These are phyloP conservation scores for Spencermartinsiella ligniputridi DNA, from an alignment of 1,139 yeast genomes.

Conservation along the genomic window DNA sequence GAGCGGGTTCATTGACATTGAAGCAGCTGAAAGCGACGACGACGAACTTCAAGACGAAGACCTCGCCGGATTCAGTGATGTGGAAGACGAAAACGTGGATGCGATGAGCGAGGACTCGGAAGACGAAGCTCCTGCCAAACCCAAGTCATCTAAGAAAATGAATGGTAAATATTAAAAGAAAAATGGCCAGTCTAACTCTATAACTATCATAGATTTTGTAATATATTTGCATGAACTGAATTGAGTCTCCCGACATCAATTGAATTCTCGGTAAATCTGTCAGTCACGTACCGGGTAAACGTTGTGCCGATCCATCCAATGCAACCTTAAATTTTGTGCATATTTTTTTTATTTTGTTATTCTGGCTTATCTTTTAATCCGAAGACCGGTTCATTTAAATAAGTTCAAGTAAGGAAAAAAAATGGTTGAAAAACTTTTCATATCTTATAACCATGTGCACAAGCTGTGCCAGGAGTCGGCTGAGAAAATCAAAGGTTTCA, in stretches of 20 bases:
- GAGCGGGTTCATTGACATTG: slow-evolving; percentile 21
- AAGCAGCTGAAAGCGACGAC: slow-evolving; percentile 21
- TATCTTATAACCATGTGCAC: slow-evolving; percentile 89
- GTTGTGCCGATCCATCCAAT: too few relatives aligned
- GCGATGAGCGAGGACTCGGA: slow-evolving; percentile 19
- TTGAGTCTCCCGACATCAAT: too few relatives aligned
- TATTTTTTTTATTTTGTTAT: slow-evolving; percentile 10
- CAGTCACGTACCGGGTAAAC: too few relatives aligned
- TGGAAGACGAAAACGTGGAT: slow-evolving; percentile 20
- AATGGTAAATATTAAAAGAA: slow-evolving; percentile 11
- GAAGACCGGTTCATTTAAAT: too few relatives aligned
- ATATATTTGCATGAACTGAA: too few relatives aligned
- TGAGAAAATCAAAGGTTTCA: slow-evolving; percentile 58
- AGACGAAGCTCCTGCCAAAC: slow-evolving; percentile 23
- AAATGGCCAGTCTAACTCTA: too few relatives aligned
- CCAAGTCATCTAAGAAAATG: slow-evolving; percentile 9
- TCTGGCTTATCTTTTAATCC: neutral
- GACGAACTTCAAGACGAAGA: slow-evolving; percentile 27
- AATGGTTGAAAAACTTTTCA: slow-evolving; percentile 58
- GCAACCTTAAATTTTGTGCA: slow-evolving; percentile 6
- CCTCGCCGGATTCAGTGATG: slow-evolving; percentile 28
- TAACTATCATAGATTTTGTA: too few relatives aligned
- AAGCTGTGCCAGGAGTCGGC: slow-evolving; percentile 89
- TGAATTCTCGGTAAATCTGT: too few relatives aligned
- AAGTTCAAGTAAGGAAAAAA: too few relatives aligned